Evolutionary conservation across 2,329 filamentous ascomycete genomes (phyloP), one percentile per base, ranked within the genome.

Genomic region (Byssothecium circinans): DNA sequence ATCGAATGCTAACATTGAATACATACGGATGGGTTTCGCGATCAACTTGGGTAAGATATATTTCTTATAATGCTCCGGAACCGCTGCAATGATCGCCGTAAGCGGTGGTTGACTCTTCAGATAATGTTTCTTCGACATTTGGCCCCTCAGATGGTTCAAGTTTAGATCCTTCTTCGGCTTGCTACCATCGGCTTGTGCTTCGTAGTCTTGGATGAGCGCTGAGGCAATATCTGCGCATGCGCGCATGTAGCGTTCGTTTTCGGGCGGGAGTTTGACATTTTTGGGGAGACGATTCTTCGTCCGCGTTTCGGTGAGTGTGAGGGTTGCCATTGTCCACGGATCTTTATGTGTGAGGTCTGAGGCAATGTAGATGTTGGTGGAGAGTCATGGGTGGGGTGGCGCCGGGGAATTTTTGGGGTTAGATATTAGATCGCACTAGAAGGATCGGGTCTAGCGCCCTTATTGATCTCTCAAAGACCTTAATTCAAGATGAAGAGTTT

Each of bases 61-160:
- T 76, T 97, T 99, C 79, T 97, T 99, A 77, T 97, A 96, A 71
- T 97, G 91, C 70, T 99, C 94, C n/a, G 95, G 95, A 29, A 99
- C 92, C 8, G 94, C 94, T 45, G 94, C 90, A 67, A 99, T 97
- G 67, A 99, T 99, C 50, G 94, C 92, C 8, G 92, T 97, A 56
- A 99, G 77, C 20, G 95, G 90, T 25, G 94, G 94, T 60, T 95
- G 89, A 52, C 84, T 90, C 70, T 84, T 87, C 52, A 99, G 78
- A 69, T 85, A 88, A 76, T 97, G 91, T 76, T 96, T 97, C 76
- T 94, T 95, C 37, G 94, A 83, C 53, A 96, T 84, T 67, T 91
- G 91, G 45, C 89, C 85, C 37, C 94, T 86, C 57, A 99, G 74
- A 49, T 84, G 81, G 73, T 99, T 99, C 61, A 99, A 81, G 69